phyloP scores from a whole-genome alignment of 768 basidiomycete species.

The Serendipita sp. region DNA sequence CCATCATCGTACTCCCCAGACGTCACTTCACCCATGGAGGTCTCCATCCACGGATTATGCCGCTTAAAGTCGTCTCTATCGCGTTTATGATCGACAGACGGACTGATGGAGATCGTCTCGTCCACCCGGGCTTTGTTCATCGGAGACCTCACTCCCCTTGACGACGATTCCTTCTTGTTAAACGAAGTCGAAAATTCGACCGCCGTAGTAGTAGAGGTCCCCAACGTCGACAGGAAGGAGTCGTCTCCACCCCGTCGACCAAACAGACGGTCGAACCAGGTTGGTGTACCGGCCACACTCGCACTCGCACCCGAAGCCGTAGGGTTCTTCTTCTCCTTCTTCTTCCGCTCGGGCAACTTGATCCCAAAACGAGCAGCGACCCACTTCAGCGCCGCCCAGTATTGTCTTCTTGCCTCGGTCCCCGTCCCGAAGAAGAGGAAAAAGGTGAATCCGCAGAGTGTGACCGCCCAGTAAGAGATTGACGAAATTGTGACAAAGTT shows the following conservation, averaged over 20 bases:
- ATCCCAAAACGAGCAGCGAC: neutral
- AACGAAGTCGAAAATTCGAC: too few relatives aligned
- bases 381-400: conserved; percentile 23
- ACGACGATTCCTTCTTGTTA: too few relatives aligned
- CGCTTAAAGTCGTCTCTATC: too few relatives aligned
- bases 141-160: too few relatives aligned
- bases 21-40: too few relatives aligned
- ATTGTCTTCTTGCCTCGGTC: conserved; percentile 41
- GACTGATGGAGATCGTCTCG: too few relatives aligned
- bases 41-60: too few relatives aligned
- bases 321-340: neutral
- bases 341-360: neutral
- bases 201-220: neutral
- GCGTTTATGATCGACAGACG: too few relatives aligned
- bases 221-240: neutral
- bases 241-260: conserved; percentile 3
- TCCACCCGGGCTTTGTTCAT: too few relatives aligned
- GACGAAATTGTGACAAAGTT: neutral
- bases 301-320: too few relatives aligned
- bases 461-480: conserved; percentile 30
- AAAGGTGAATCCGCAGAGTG: conserved; percentile 39
- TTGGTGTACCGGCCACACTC: neutral
- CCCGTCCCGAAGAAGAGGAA: conserved; percentile 52
- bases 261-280: neutral
- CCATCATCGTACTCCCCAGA: neutral